Base-by-base conservation (phyloP, 1,139 yeast species). In the Taphrina flavorubra region DNA sequence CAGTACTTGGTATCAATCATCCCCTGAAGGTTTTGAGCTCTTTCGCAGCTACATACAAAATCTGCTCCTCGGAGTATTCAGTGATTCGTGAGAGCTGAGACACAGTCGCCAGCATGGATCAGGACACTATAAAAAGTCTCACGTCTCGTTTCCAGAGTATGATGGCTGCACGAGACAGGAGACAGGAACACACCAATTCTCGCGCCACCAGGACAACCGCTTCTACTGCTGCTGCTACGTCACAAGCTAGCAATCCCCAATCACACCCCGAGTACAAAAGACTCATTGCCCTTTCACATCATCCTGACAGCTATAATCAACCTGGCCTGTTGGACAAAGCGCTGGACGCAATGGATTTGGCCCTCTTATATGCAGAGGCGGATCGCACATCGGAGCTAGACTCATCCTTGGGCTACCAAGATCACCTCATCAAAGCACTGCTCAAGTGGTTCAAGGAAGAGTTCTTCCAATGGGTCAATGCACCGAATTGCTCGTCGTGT, bases 391-490 rank as follows among this genome's bases (percentile, higher is more conserved):
- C 76, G 2, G 76, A 74, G 13, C 77, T 76, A 3, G 78, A 77
- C 51, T 77, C 78, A 25, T 65, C 68, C 6, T 81, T 79, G 72
- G 85, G 85, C 11, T 85, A 87, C 73, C 87, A 88, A 68, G 98
- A 92, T 76, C 81, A 83, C 56, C 74, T 92, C 8, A 92, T 92
- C 0, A 81, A 82, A 71, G 94, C 87, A 72, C 77, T 90, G 20
- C 80, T 92, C 47, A 73, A 82, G 57, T 92, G 95, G 86, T 92
- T 88, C 79, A 92, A 91, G 74, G 81, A 87, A 63, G 87, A 85
- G 60, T 92, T 90, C 79, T 92, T 94, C 79, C 81, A 79, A 49
- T 92, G 98, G 98, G 87, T 90, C 14, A 88, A 88, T 74, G 82
- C 83, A 56, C 92, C 96, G 0, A 76, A 79, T 8, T 92, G 97